Evolutionary conservation across 306 rosid genomes (phyloP).

Genomic region (Malus sieversii): DNA sequence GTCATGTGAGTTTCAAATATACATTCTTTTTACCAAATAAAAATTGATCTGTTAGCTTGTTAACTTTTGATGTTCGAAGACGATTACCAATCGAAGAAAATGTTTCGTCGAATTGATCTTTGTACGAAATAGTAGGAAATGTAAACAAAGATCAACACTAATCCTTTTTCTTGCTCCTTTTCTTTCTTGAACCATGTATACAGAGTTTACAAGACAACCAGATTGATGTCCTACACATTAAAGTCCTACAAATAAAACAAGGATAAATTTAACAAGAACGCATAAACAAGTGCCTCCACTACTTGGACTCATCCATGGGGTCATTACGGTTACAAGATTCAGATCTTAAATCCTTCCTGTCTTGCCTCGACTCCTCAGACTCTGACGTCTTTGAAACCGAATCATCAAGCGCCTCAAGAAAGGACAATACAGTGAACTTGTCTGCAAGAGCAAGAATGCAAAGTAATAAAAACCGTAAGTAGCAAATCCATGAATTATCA

Average conservation of each 20-base stretch:
- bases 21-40: too few species aligned
- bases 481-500: neutral
- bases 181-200: neutral
- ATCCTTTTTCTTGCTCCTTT: neutral
- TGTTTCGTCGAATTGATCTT: neutral
- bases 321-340: slow-evolving; percentile 53
- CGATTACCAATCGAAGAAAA: neutral
- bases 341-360: slow-evolving; percentile 61
- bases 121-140: neutral
- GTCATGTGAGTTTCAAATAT: too few species aligned
- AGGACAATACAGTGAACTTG: slow-evolving; percentile 81
- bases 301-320: slow-evolving; percentile 73
- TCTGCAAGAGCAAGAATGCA: slow-evolving; percentile 47
- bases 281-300: slow-evolving; percentile 13
- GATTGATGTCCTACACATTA: neutral
- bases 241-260: neutral
- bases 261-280: neutral
- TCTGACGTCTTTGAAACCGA: slow-evolving; percentile 44
- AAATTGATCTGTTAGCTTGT: neutral
- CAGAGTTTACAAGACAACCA: neutral
- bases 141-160: neutral
- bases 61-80: neutral
- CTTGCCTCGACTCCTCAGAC: slow-evolving; percentile 54
- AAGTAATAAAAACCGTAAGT: neutral
- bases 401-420: slow-evolving; percentile 94